Percentiles rank a stretch among this genome's conserved stretches.
These are phyloP conservation scores for Penicillium sp. DNA, from an alignment of 2,329 filamentous ascomycete genomes.

Conservation along the genomic window DNA sequence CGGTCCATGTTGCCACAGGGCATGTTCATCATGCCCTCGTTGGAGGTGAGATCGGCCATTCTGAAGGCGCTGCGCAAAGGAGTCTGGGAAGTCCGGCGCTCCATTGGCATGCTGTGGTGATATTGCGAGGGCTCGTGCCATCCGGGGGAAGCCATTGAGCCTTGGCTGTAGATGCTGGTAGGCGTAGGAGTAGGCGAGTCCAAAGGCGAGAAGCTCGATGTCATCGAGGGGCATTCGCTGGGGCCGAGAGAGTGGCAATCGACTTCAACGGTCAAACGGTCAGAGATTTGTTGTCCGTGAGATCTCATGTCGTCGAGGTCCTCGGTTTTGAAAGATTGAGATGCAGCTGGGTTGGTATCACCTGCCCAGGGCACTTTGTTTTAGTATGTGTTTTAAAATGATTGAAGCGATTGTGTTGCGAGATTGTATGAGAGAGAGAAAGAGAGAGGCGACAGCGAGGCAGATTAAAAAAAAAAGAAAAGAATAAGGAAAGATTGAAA, in stretches of 20 bases:
- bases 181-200: constrained; percentile 43
- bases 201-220: constrained; percentile 42
- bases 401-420: background rate
- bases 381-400: background rate
- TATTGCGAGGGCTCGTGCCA: constrained; percentile 37
- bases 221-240: constrained; percentile 43
- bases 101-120: constrained; percentile 33
- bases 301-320: constrained; percentile 41
- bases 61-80: constrained; percentile 39
- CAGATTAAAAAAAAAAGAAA: background rate
- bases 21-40: constrained; percentile 36
- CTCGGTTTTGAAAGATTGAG: constrained; percentile 30
- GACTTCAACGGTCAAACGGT: constrained; percentile 41
- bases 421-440: too few species aligned
- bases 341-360: constrained; percentile 28
- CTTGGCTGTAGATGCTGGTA: constrained; percentile 41
- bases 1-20: constrained; percentile 35
- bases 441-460: constrained; percentile 8
- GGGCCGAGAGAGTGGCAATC: constrained; percentile 41
- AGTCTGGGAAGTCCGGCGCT: constrained; percentile 28
- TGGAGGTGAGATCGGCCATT: constrained; percentile 36
- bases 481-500: background rate
- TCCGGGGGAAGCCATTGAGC: constrained; percentile 37
- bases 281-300: constrained; percentile 37
- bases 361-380: constrained; percentile 26